Evolutionary conservation across 1,284 basidiomycete genomes (phyloP), one percentile per base, ranked within the genome.

Genomic region (Papiliotrema fonsecae): DNA sequence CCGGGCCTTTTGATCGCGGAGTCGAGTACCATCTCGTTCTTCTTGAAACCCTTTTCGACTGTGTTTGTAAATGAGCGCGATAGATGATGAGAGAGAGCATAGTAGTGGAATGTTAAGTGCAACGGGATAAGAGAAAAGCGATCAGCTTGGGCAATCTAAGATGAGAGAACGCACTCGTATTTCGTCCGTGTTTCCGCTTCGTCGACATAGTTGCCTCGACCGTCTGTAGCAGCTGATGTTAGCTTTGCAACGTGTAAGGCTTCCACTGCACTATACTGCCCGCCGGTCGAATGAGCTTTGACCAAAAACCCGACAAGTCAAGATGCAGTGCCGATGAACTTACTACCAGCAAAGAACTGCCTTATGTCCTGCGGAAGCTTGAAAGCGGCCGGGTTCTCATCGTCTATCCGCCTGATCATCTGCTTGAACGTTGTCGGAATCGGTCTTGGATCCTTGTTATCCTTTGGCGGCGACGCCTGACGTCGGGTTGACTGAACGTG

Each of bases 1-100:
- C 0, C 80, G 78, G 4, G 87, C 85, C 62, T 87, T 89, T 60
- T 84, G 82, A 72, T 97, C 93, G 65, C 86, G 87, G 42, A 94
- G 76, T 47, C 87, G 83, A 75, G 86, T 83, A 7, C 88, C 84
- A 72, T 98, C 96, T 34, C 93, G 85, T 51, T 93, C 90, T 66
- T 97, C 96, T 30, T 87, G 74, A 60, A 88, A 84, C 11, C 90
- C 91, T 64, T 86, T 85, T 32, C 89, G 88, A 69, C 91, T 94
- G 61, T 7, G 31, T 21, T 45, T 7, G 25, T 14, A n/a, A 22
- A 35, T 16, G 10, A 26, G 37, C 48, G 54, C 36, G 49, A 49
- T 44, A 49, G 26, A 37, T 36, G 39, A 38, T 6, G 37, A 42
- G 28, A 22, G 22, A 22, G 11, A 28, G 9, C 28, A 40, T 10